phyloP scores from a whole-genome alignment of 495 filamentous ascomycete genomes.

The Neohortaea acidophila region DNA sequence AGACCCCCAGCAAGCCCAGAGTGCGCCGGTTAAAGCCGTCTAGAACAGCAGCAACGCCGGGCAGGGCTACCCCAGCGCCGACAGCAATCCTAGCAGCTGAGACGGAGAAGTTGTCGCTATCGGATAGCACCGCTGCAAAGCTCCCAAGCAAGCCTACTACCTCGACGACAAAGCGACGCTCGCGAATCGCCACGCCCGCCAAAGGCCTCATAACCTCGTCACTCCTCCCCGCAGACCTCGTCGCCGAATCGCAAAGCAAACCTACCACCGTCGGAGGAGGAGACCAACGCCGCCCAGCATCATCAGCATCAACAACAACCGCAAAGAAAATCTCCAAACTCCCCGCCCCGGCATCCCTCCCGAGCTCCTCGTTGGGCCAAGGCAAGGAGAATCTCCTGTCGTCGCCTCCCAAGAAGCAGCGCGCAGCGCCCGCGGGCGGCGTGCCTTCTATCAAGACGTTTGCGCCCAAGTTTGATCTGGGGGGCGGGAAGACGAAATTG shows the following conservation, averaged over 20 bases:
- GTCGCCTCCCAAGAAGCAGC: constrained; percentile 12
- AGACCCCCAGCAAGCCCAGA: constrained; percentile 17
- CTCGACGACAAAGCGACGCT: constrained; percentile 6
- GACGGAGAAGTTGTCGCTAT: not conserved
- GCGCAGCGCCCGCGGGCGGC: not conserved
- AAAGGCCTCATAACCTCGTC: constrained; percentile 5
- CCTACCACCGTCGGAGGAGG: not conserved
- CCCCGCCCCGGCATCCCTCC: constrained; percentile 1
- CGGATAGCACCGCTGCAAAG: not conserved
- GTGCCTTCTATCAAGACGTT: not conserved
- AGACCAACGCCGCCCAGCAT: not conserved
- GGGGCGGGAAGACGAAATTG: constrained; percentile 1
- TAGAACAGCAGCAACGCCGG: not conserved
- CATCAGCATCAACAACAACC: not conserved
- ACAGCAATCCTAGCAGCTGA: not conserved
- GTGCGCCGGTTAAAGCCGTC: constrained; percentile 8
- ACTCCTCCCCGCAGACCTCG: not conserved
- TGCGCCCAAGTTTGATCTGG: constrained; percentile 11
- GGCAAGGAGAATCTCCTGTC: constrained; percentile 14
- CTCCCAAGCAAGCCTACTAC: not conserved
- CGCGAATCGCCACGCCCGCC: constrained; percentile 16
- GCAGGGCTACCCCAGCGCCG: not conserved
- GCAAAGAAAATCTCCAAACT: constrained; percentile 3
- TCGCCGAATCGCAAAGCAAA: not conserved
- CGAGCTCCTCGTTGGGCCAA: not conserved